A percentile compares a stretch with the other conserved stretches of the same genome.
phyloP scores from a whole-genome alignment of 106 monocot genomes.

The Dioscorea zingiberensis region DNA sequence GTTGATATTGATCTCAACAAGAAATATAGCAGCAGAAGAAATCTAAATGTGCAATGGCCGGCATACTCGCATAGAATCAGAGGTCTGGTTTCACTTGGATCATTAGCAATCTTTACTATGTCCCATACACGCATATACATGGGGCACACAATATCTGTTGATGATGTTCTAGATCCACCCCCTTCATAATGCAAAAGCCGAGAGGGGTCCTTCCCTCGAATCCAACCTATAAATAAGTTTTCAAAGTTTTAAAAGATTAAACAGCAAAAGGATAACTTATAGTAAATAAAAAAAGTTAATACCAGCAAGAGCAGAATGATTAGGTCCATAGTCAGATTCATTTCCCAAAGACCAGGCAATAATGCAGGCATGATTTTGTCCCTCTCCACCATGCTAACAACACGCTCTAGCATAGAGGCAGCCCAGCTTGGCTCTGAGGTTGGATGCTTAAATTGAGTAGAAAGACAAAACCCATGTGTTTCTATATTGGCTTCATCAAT shows the following conservation, averaged over 20 bases:
- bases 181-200: slow-evolving; percentile 97
- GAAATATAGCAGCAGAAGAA: no score
- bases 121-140: slow-evolving; percentile 99
- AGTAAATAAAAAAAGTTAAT: slow-evolving; percentile 2
- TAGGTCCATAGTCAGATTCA: slow-evolving; percentile 93
- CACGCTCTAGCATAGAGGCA: slow-evolving; percentile 83
- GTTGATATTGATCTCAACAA: neutral
- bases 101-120: slow-evolving; percentile 78
- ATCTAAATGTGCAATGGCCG: neutral
- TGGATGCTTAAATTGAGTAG: slow-evolving; percentile 73
- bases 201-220: slow-evolving; percentile 74
- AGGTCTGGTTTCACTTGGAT: slow-evolving; percentile 81
- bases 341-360: slow-evolving; percentile 96
- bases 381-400: slow-evolving; percentile 91
- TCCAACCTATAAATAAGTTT: slow-evolving; percentile 58
- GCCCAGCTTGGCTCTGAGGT: slow-evolving; percentile 82
- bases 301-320: slow-evolving; percentile 96
- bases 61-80: slow-evolving; percentile 96
- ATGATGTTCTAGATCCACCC: slow-evolving; percentile 91
- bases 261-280: neutral
- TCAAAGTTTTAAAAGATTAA: neutral
- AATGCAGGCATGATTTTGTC: slow-evolving; percentile 98
- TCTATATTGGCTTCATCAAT: slow-evolving; percentile 99
- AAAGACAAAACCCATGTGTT: slow-evolving; percentile 84
- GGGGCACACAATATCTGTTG: slow-evolving; percentile 97